Base-by-base conservation (phyloP, 129 eudicot genomes). In the Dittrichia graveolens region DNA sequence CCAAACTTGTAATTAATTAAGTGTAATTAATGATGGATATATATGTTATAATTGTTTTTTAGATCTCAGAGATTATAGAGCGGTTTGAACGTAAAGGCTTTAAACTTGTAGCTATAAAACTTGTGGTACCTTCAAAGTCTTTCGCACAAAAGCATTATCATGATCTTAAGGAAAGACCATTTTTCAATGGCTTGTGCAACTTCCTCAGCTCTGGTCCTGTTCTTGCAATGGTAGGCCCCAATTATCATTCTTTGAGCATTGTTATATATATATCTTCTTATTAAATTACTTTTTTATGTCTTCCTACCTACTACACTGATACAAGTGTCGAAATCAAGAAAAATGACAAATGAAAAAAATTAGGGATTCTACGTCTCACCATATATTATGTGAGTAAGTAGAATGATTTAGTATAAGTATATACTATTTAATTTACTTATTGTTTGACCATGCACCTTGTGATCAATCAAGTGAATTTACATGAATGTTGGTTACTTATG, bases 171-270 rank as follows among this genome's bases (percentile, higher is more conserved):
- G 99, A 88, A 5, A 83, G 96, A 31, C 99, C 99, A 14, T 95
- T 95, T 83, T 95, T 86, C 70, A 76, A 83, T 72, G 97, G 96
- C 74, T 83, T 95, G 40, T 95, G 99, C 61, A 87, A 90, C 79
- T 95, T 95, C 85, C 88, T 95, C 7, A 90, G 99, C 86, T 95
- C 97, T 78, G 99, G 99, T 67, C 99, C 99, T 40, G 99, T 95
- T 53, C 44, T 95, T 81, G 99, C 96, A 46, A 95, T 95, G 99
- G 99, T 94, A 40, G 42, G 80, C 54, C 78, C 18, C 9, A 0
- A 19, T 48, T 47, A 42, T 46, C 3, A 56, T 13, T 50, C 42
- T 49, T 12, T 60, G 59, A n/a, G 40, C n/a, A 45, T 66, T 24
- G 31, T 24, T 24, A 24, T n/a, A n/a, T n/a, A n/a, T n/a, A n/a